Evolutionary conservation across 169 alveolate genomes (phyloP).

Genomic region (Toxoplasma gondii): DNA sequence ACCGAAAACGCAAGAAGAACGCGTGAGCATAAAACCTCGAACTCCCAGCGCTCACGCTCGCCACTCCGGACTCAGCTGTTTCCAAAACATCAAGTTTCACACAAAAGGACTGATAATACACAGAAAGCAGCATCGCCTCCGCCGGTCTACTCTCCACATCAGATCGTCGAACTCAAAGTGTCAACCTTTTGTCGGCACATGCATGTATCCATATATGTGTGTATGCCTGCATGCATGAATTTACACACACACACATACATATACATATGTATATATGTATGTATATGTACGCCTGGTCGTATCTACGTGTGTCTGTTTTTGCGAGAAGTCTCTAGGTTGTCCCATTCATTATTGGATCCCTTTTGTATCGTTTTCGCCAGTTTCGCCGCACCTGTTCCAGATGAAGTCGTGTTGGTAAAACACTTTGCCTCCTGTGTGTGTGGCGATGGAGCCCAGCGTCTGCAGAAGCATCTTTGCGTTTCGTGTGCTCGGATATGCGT

Average conservation of each 20-base stretch:
- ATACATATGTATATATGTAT: not conserved
- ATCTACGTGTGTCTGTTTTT: not conserved
- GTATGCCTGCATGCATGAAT: not conserved
- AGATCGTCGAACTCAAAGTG: too few relatives aligned
- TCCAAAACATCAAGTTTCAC: not conserved
- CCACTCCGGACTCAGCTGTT: not conserved
- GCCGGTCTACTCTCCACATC: too few relatives aligned
- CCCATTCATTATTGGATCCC: not conserved
- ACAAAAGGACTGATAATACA: too few relatives aligned
- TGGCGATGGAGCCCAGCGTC: slow-evolving; percentile 7
- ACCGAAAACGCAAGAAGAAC: not conserved
- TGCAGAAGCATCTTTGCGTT: slow-evolving; percentile 15
- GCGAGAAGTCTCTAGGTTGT: not conserved
- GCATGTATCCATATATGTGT: not conserved
- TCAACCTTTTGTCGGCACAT: not conserved
- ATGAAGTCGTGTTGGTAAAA: slow-evolving; percentile 39
- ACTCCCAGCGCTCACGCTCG: not conserved
- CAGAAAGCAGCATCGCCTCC: too few relatives aligned
- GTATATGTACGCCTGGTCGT: not conserved
- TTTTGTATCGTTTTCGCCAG: too few relatives aligned
- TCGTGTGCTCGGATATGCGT: slow-evolving; percentile 28
- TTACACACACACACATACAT: not conserved
- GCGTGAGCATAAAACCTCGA: not conserved
- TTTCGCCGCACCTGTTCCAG: not conserved
- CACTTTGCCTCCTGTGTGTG: slow-evolving; percentile 32